Percentiles rank a stretch among this genome's conserved stretches.
These are phyloP conservation scores for Nakaseomyces bracarensis DNA, from an alignment of 1,139 yeast genomes.

Conservation along the genomic window DNA sequence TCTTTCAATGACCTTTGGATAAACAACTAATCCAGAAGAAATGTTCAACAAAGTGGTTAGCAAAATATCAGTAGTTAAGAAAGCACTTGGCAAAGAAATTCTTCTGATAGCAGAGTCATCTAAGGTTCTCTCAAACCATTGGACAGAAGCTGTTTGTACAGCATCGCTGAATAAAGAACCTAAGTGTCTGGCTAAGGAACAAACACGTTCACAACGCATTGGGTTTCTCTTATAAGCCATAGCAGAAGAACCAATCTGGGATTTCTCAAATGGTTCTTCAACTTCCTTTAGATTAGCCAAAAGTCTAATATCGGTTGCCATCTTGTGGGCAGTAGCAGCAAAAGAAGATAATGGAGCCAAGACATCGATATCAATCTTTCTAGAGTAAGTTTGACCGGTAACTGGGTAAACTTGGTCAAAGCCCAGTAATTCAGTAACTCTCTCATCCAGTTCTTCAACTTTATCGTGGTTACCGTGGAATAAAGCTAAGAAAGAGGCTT, in stretches of 20 bases:
- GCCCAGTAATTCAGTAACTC: constrained; percentile 87
- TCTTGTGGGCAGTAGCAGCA: constrained; percentile 95
- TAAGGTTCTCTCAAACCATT: constrained; percentile 98
- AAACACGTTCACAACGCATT: constrained; percentile 98
- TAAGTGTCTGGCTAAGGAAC: constrained; percentile 91
- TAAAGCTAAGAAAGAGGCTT: constrained; percentile 87
- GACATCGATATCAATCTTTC: constrained; percentile 94
- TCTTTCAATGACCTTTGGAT: constrained; percentile 97
- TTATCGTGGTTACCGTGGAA: constrained; percentile 96
- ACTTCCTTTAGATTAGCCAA: constrained; percentile 94
- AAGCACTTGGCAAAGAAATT: constrained; percentile 93
- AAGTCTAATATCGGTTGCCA: constrained; percentile 93
- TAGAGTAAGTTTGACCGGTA: constrained; percentile 96
- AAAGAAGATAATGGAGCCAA: constrained; percentile 87
- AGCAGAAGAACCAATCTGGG: constrained; percentile 95
- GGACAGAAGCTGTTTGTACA: constrained; percentile 93
- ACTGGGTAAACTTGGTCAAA: constrained; percentile 94
- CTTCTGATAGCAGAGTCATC: constrained; percentile 98
- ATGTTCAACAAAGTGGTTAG: constrained; percentile 84
- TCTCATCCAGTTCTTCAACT: constrained; percentile 84
- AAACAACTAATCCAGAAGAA: constrained; percentile 90
- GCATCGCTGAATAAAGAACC: constrained; percentile 90
- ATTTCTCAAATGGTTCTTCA: constrained; percentile 97
- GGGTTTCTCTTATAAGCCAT: constrained; percentile 99
- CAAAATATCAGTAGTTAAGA: constrained; percentile 89